phyloP scores from a whole-genome alignment of 1,284 basidiomycete genomes.

The Ceratobasidium sp. region DNA sequence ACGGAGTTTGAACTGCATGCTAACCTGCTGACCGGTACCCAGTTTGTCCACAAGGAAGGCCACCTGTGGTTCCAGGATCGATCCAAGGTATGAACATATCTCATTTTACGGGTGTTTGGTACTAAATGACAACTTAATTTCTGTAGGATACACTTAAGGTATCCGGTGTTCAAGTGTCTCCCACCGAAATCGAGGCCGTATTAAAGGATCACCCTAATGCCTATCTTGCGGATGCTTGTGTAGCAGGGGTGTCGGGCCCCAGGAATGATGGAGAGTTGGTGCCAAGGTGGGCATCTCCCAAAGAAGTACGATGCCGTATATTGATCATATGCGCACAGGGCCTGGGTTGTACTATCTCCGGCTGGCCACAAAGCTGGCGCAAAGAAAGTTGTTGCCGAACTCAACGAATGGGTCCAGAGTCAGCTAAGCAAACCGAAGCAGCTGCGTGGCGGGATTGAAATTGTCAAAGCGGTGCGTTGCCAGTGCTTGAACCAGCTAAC shows the following conservation, averaged over 20 bases:
- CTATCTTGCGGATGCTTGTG: slow-evolving; percentile 64
- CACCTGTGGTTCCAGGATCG: slow-evolving; percentile 62
- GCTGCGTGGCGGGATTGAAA: slow-evolving; percentile 68
- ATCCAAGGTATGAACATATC: slow-evolving; percentile 55
- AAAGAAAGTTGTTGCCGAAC: slow-evolving; percentile 53
- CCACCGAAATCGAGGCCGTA: slow-evolving; percentile 70
- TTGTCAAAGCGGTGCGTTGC: slow-evolving; percentile 62
- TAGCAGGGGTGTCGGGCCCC: slow-evolving; percentile 62
- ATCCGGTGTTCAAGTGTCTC: slow-evolving; percentile 75
- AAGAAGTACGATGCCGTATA: slow-evolving; percentile 2
- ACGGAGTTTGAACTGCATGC: slow-evolving; percentile 2
- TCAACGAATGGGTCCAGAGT: slow-evolving; percentile 65
- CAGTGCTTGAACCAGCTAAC: not conserved
- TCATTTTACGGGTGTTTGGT: not conserved
- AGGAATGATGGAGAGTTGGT: slow-evolving; percentile 28
- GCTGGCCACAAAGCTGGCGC: slow-evolving; percentile 58
- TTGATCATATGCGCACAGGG: slow-evolving; percentile 59
- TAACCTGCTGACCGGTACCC: not conserved
- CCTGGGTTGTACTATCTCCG: slow-evolving; percentile 70
- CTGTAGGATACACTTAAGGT: slow-evolving; percentile 52
- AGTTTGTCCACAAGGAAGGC: slow-evolving; percentile 18
- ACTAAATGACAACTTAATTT: not conserved
- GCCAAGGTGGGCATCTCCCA: slow-evolving; percentile 12
- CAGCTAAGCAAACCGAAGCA: slow-evolving; percentile 72
- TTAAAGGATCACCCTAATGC: slow-evolving; percentile 63